Conservation (phyloP, 805 yeast species). For the Pichia insulana region DNA sequence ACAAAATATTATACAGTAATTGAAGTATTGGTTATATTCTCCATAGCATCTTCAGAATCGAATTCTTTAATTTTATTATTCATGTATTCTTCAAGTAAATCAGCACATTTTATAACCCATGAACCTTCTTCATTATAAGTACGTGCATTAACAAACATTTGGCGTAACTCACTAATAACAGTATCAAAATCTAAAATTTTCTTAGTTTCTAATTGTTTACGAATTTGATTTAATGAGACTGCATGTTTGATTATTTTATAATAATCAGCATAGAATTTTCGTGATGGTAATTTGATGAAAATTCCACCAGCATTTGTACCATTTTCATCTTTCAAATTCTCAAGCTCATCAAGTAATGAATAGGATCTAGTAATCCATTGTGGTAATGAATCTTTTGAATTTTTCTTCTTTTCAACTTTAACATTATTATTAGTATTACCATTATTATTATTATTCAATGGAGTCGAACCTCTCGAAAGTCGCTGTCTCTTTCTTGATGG, state of each 20-base stretch:
- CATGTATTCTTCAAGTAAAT: constrained; percentile 32
- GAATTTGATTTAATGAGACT: constrained; percentile 47
- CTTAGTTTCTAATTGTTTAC: constrained; percentile 35
- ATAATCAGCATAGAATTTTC: constrained; percentile 76
- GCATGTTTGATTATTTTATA: constrained; percentile 56
- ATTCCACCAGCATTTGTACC: constrained; percentile 42
- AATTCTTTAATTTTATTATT: constrained; percentile 13
- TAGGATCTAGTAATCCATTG: constrained; percentile 10
- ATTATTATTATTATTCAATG: constrained; percentile 1
- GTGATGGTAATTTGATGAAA: constrained; percentile 69
- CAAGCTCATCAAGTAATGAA: constrained; percentile 6
- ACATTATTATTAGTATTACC: constrained; percentile 2
- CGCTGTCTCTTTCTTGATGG: constrained; percentile 11
- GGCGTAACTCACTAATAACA: constrained; percentile 40
- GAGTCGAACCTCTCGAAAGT: constrained; percentile 10
- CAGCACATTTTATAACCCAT: constrained; percentile 53
- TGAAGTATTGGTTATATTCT: not conserved
- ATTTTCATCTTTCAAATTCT: constrained; percentile 34
- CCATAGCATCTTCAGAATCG: constrained; percentile 6
- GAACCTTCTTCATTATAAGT: constrained; percentile 63
- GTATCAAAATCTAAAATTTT: constrained; percentile 33
- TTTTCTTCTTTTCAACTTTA: constrained; percentile 6
- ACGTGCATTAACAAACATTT: constrained; percentile 62
- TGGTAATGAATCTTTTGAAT: constrained; percentile 9
- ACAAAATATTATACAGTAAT: not conserved